Evolutionary conservation across 1,284 basidiomycete species (phyloP).

Genomic region (Malassezia pachydermatis): DNA sequence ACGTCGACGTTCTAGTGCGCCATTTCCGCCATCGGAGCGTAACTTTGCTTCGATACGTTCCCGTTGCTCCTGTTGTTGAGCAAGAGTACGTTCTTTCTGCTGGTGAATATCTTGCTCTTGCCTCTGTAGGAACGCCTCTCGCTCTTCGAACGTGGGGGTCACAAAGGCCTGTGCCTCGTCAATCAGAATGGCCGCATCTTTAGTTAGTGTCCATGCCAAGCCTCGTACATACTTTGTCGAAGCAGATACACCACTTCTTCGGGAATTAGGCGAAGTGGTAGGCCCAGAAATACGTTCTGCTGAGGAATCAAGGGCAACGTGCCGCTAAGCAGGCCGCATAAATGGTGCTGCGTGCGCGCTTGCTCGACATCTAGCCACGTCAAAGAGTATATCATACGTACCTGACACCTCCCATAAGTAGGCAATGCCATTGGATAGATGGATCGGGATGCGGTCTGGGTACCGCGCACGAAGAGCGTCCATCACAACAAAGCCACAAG

Average conservation of each 20-base stretch:
- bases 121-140: conserved; percentile 4
- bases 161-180: conserved; percentile 61
- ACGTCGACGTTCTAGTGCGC: conserved; percentile 50
- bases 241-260: conserved; percentile 86
- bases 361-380: conserved; percentile 10
- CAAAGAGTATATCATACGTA: background rate
- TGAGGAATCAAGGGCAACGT: conserved; percentile 89
- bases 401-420: conserved; percentile 11
- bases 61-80: conserved; percentile 50
- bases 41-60: conserved; percentile 47
- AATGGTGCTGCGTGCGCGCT: conserved; percentile 12
- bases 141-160: conserved; percentile 52
- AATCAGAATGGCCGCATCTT: conserved; percentile 69
- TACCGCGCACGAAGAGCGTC: conserved; percentile 9
- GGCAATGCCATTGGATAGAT: conserved; percentile 10
- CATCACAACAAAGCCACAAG: background rate
- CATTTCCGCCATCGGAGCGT: conserved; percentile 50
- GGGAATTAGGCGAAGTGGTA: conserved; percentile 74
- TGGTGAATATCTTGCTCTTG: conserved; percentile 2
- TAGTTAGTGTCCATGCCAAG: background rate
- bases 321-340: conserved; percentile 55
- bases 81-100: conserved; percentile 5
- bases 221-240: conserved; percentile 56
- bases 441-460: conserved; percentile 15
- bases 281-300: conserved; percentile 89